These are phyloP conservation scores for Rheum nobile DNA, from an alignment of 148 eudicot genomes.

Conservation along the genomic window DNA sequence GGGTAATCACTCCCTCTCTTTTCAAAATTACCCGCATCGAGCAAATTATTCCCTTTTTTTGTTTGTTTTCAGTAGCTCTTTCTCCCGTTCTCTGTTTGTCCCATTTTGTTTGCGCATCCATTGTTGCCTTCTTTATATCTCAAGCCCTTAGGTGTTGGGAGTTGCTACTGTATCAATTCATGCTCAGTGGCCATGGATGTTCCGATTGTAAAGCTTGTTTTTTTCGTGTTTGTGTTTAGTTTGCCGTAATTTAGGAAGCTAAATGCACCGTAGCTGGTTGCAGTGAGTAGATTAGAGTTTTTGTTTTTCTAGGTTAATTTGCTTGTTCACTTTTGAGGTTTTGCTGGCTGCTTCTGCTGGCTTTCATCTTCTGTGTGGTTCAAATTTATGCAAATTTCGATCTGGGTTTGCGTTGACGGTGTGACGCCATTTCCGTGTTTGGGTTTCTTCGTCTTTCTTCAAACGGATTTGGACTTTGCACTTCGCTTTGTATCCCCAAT, in stretches of 20 bases:
- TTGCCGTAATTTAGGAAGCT: neutral
- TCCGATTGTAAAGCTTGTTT: neutral
- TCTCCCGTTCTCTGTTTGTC: neutral
- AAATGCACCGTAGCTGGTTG: neutral
- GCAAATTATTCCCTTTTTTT: neutral
- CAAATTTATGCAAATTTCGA: neutral
- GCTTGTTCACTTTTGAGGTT: neutral
- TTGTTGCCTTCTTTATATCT: neutral
- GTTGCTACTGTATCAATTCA: neutral
- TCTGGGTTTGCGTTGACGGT: neutral
- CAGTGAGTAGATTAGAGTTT: neutral
- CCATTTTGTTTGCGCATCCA: neutral
- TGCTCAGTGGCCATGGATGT: neutral
- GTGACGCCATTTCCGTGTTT: neutral
- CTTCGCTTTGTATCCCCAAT: neutral
- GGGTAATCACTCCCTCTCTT: slow-evolving; percentile 1
- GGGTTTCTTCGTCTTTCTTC: neutral
- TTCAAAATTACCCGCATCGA: neutral
- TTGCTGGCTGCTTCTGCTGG: neutral
- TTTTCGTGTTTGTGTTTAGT: neutral
- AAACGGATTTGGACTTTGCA: neutral
- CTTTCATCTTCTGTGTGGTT: neutral
- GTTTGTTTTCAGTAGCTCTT: neutral
- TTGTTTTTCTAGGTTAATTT: neutral
- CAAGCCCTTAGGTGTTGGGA: neutral